Evolutionary conservation across 345 rosid species (phyloP).

Genomic region (Stellera chamaejasme): DNA sequence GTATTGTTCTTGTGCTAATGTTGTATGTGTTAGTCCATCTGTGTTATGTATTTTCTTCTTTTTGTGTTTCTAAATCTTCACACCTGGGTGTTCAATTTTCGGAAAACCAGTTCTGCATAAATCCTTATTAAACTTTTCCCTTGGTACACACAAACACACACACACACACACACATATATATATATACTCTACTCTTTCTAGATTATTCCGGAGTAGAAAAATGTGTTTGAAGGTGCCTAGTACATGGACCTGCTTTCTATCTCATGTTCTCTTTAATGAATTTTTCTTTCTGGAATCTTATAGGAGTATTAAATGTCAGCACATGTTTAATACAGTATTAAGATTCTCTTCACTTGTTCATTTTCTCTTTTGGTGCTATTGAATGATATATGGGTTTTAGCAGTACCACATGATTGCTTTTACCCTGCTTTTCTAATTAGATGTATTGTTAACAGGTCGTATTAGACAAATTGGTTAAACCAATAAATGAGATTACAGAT

Average conservation of each 20-base stretch:
- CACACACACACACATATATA: background rate
- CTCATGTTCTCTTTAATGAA: too few species aligned
- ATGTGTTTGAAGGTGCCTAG: background rate
- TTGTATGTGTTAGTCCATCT: background rate
- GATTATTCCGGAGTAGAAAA: background rate
- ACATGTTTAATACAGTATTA: too few species aligned
- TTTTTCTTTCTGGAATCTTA: too few species aligned
- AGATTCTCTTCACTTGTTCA: too few species aligned
- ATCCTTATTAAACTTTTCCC: too few species aligned
- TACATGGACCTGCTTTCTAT: too few species aligned
- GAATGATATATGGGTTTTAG: background rate
- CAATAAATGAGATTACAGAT: slow-evolving; percentile 62
- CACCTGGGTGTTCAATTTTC: too few species aligned
- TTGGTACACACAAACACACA: background rate
- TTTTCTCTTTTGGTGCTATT: background rate
- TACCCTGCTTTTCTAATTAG: background rate
- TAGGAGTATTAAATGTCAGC: too few species aligned
- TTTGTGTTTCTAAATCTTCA: too few species aligned
- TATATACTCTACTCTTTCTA: background rate
- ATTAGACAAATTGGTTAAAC: slow-evolving; percentile 86
- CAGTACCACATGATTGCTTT: too few species aligned
- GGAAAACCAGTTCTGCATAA: too few species aligned
- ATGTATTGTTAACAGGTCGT: slow-evolving; percentile 48
- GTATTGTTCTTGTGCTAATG: background rate
- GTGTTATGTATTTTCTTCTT: background rate